Conservation (phyloP, 805 yeast species). For the Lipomyces mesembrius region DNA sequence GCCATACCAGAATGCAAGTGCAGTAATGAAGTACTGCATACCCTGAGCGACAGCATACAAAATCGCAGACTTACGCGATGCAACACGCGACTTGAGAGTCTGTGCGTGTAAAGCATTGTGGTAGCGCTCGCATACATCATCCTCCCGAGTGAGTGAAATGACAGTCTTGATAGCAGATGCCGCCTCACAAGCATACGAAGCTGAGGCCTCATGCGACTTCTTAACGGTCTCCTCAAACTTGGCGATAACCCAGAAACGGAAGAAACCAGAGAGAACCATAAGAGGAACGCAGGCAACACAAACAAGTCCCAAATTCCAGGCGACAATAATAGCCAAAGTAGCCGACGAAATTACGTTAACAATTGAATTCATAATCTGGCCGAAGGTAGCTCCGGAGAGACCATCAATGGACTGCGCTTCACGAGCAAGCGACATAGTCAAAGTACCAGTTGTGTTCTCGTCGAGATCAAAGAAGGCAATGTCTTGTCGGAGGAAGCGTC, state of each 20-base stretch:
- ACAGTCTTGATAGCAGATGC: constrained; percentile 51
- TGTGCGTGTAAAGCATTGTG: constrained; percentile 31
- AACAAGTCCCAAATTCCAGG: constrained; percentile 51
- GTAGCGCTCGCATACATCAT: constrained; percentile 46
- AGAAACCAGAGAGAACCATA: constrained; percentile 49
- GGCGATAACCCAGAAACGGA: constrained; percentile 47
- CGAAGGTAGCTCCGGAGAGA: constrained; percentile 43
- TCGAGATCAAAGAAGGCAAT: constrained; percentile 42
- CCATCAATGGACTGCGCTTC: constrained; percentile 44
- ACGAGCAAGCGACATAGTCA: constrained; percentile 40
- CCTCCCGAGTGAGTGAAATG: constrained; percentile 50
- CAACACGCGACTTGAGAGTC: constrained; percentile 45
- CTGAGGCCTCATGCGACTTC: constrained; percentile 48
- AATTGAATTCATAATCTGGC: constrained; percentile 44
- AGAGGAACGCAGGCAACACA: constrained; percentile 47
- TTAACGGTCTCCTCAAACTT: constrained; percentile 48
- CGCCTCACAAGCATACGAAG: constrained; percentile 50
- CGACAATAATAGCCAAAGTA: constrained; percentile 48
- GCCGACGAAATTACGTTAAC: constrained; percentile 49
- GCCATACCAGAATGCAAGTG: constrained; percentile 54
- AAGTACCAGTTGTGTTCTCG: constrained; percentile 41
- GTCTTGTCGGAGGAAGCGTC: constrained; percentile 42
- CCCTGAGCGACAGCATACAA: constrained; percentile 50
- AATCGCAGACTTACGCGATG: constrained; percentile 42
- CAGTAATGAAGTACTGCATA: constrained; percentile 50